These are phyloP conservation scores for Phytophthora pisi DNA, from an alignment of 352 stramenopile species.

Conservation along the genomic window DNA sequence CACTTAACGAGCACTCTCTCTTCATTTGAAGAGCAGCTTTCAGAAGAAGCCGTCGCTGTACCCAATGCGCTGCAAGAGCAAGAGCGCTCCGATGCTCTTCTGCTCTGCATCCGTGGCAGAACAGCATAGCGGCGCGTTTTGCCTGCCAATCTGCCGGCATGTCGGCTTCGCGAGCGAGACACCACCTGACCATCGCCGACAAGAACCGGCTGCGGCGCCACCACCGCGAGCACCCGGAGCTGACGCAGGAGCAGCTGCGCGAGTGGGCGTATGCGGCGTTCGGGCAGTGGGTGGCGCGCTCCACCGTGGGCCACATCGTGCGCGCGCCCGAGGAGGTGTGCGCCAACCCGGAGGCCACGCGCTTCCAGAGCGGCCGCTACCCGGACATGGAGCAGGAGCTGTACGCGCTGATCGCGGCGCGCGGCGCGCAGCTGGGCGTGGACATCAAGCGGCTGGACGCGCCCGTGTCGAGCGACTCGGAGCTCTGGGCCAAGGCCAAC, in stretches of 20 bases:
- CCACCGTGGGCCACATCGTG: constrained; percentile 38
- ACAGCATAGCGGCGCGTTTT: background rate
- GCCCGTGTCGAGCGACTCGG: constrained; percentile 23
- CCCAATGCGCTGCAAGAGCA: background rate
- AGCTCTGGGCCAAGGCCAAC: constrained; percentile 39
- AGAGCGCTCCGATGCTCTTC: too few relatives aligned
- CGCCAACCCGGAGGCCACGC: constrained; percentile 38
- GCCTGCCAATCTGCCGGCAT: background rate
- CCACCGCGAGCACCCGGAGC: constrained; percentile 29
- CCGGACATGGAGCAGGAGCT: constrained; percentile 39
- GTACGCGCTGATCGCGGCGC: constrained; percentile 16
- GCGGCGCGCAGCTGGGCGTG: constrained; percentile 2
- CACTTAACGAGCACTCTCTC: background rate
- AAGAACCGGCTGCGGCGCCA: constrained; percentile 39
- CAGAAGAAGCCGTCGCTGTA: too few relatives aligned
- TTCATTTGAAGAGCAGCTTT: too few relatives aligned
- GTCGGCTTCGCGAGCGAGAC: background rate
- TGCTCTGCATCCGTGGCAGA: background rate
- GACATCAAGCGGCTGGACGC: constrained; percentile 10
- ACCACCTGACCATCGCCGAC: constrained; percentile 37
- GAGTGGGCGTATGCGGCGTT: constrained; percentile 37
- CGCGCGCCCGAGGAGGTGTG: constrained; percentile 29
- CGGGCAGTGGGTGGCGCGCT: constrained; percentile 42
- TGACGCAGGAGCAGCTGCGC: constrained; percentile 44
- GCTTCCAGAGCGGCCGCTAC: constrained; percentile 43